Evolutionary conservation across 495 filamentous ascomycete genomes (phyloP).

Genomic region (Chlorociboria aeruginascens): DNA sequence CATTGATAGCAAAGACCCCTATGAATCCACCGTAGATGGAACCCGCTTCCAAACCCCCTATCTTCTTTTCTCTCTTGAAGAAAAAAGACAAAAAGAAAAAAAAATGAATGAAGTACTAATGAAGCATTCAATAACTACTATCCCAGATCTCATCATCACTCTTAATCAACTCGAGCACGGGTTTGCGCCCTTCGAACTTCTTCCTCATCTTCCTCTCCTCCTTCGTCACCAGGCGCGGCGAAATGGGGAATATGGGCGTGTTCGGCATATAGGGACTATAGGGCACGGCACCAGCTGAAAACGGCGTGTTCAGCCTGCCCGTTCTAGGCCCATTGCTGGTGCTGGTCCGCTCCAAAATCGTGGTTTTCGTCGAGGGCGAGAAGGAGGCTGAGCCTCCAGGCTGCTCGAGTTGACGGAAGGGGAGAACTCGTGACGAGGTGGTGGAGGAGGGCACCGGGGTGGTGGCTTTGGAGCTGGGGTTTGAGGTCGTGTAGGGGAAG

Average conservation of each 20-base stretch:
- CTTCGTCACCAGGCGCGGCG: constrained; percentile 64
- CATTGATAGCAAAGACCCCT: not conserved
- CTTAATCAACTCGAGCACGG: constrained; percentile 41
- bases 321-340: constrained; percentile 28
- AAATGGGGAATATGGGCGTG: constrained; percentile 77
- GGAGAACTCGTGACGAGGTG: constrained; percentile 34
- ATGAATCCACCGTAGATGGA: no score
- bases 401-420: constrained; percentile 52
- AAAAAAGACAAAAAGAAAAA: not conserved
- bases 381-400: constrained; percentile 32
- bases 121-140: constrained; percentile 15
- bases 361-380: constrained; percentile 55
- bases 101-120: not conserved
- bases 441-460: constrained; percentile 17
- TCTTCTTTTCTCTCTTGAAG: not conserved
- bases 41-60: no score
- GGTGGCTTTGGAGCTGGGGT: constrained; percentile 10
- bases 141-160: constrained; percentile 42
- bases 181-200: constrained; percentile 44
- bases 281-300: constrained; percentile 63
- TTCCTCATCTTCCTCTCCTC: constrained; percentile 60
- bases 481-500: not conserved
- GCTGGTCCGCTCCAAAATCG: constrained; percentile 55
- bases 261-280: constrained; percentile 91
- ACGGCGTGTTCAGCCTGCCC: constrained; percentile 29